Conservation (phyloP, 1,284 basidiomycete species). For the Coriolopsis trogii region DNA sequence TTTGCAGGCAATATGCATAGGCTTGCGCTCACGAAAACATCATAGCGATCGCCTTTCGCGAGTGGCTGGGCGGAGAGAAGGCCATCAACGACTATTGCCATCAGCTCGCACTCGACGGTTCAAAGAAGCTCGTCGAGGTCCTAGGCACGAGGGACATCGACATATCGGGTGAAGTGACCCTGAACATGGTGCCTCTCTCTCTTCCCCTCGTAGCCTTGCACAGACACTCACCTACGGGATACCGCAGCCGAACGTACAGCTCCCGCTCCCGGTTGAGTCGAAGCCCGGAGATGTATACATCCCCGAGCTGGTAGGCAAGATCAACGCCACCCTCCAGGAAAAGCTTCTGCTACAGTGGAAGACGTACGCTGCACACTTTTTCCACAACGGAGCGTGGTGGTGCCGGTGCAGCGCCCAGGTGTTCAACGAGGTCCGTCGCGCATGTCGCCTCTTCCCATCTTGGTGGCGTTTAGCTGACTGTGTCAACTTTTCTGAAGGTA, state of each 20-base stretch:
- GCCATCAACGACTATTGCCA: constrained; percentile 80
- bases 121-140: constrained; percentile 62
- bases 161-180: constrained; percentile 60
- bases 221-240: too few species aligned
- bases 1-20: constrained; percentile 1
- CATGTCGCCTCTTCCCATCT: too few species aligned
- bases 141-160: constrained; percentile 71
- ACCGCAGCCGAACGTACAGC: constrained; percentile 30
- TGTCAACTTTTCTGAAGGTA: too few species aligned
- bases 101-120: constrained; percentile 74
- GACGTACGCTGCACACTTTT: constrained; percentile 44
- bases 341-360: constrained; percentile 47
- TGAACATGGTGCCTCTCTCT: constrained; percentile 64
- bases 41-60: constrained; percentile 75
- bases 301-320: constrained; percentile 22
- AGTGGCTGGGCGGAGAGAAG: constrained; percentile 83
- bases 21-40: not conserved
- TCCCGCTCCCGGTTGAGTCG: constrained; percentile 24
- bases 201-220: not conserved
- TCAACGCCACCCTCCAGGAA: constrained; percentile 37
- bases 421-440: constrained; percentile 67
- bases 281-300: constrained; percentile 11
- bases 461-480: too few species aligned
- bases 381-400: constrained; percentile 71
- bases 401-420: constrained; percentile 70